Evolutionary conservation across 257 asterid species (phyloP), one percentile per base, ranked within the genome.

Genomic region (Solanum habrochaites): DNA sequence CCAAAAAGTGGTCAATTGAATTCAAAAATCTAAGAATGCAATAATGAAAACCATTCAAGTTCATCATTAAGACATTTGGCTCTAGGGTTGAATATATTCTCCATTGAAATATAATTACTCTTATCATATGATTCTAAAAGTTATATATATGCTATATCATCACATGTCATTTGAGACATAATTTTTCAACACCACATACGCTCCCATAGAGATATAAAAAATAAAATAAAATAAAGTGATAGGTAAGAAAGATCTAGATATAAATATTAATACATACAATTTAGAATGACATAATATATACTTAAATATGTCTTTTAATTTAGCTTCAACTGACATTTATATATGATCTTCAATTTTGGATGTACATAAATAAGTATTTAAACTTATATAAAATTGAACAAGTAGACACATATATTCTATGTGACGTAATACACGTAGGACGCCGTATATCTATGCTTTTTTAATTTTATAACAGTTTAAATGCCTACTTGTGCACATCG

Each of bases 401-500:
- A 52, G 9, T 52, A 16, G 23, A 52, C 9, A 52, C 8, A 52
- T 9, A 52, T 52, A 8, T 16, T 15, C 21, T 49, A 49, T 15
- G 60, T 49, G 60, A 15, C 60, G 5, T 49, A 49, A 52, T 16
- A 52, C 62, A 52, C 10, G 62, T 52, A 52, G 23, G 62, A 16
- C 4, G 4, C 2, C 13, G 3, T 42, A 10, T 42, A 42, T 11
- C n/a, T 52, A 0, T 18, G n/a, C 0, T 52, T 52, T 9, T 49
- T 49, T 49, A 49, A 2, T 52, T 52, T 52, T 52, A 18, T 52
- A 52, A 23, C 7, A 52, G 11, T 2, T 18, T 52, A 52, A 52
- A 52, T 52, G 10, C 0, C 4, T 52, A 52, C 1, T 52, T 52
- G 10, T 1, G 4, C 62, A 52, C 4, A 52, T 18, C n/a, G 0